Conservation (phyloP, 2,329 filamentous ascomycete species). For the Alternaria triticina region DNA sequence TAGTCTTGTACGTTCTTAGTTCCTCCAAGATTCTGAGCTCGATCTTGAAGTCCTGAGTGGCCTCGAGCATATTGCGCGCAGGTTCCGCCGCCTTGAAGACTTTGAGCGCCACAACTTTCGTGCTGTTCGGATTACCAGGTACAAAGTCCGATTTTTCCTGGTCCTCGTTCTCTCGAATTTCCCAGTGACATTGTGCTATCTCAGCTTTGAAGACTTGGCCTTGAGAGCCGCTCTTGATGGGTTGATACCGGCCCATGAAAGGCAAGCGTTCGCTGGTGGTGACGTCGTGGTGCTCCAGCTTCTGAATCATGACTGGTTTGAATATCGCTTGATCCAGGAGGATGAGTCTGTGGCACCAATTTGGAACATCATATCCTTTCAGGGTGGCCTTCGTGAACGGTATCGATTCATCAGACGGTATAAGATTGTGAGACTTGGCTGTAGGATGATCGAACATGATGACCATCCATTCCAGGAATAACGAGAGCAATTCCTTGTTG, state of each 20-base stretch:
- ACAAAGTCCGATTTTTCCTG: fast-evolving
- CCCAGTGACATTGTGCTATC: not conserved
- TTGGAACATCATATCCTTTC: not conserved
- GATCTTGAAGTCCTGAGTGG: not conserved
- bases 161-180: not conserved
- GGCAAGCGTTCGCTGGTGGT: not conserved
- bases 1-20: not conserved
- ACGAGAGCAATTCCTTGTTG: not conserved
- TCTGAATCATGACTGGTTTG: not conserved
- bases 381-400: not conserved
- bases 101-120: not conserved
- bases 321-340: not conserved
- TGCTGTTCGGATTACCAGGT: not conserved
- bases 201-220: not conserved
- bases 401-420: not conserved
- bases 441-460: too few species aligned
- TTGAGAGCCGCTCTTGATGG: not conserved
- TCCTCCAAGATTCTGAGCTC: not conserved
- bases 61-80: not conserved
- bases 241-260: not conserved
- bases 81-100: not conserved
- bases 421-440: not conserved
- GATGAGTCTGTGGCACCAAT: not conserved
- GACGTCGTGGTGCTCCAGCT: not conserved
- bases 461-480: not conserved